These are phyloP conservation scores for Cylindrotheca closterium DNA, from an alignment of 108 stramenopile genomes.

Conservation along the genomic window DNA sequence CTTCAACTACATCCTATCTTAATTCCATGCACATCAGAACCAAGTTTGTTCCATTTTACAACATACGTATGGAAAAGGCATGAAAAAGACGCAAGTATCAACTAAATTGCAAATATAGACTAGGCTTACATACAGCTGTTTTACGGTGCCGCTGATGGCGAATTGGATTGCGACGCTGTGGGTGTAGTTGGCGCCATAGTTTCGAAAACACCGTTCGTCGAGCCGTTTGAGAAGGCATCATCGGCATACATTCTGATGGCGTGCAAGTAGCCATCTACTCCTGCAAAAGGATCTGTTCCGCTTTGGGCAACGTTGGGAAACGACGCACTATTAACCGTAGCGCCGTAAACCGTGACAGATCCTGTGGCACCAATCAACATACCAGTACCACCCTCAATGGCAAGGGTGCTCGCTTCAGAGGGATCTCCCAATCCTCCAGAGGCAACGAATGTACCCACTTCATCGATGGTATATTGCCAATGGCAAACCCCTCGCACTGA, in stretches of 20 bases:
- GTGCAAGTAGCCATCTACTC: slow-evolving; percentile 24
- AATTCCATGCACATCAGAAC: too few relatives aligned
- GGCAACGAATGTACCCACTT: slow-evolving; percentile 25
- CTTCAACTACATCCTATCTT: too few relatives aligned
- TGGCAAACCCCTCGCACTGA: slow-evolving; percentile 28
- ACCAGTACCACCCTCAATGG: slow-evolving; percentile 27
- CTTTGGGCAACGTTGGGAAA: slow-evolving; percentile 3
- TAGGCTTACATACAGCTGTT: too few relatives aligned
- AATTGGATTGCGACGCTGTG: too few relatives aligned
- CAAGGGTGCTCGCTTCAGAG: not conserved
- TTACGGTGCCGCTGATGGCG: too few relatives aligned
- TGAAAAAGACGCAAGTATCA: too few relatives aligned
- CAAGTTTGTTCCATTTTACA: too few relatives aligned
- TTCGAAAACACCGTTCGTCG: not conserved
- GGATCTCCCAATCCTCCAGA: slow-evolving; percentile 18
- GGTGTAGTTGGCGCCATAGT: not conserved
- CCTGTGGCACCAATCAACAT: slow-evolving; percentile 23
- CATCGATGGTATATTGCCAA: slow-evolving; percentile 19
- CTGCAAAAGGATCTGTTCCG: slow-evolving; percentile 23
- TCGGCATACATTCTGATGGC: slow-evolving; percentile 19
- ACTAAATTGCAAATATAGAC: too few relatives aligned
- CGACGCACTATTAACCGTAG: slow-evolving; percentile 6
- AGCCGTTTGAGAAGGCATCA: slow-evolving; percentile 6
- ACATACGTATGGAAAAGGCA: too few relatives aligned
- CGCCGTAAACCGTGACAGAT: slow-evolving; percentile 16